A percentile compares a stretch with the other conserved stretches of the same genome.
phyloP scores from a whole-genome alignment of 257 asterid genomes.

The Ilex aquifolium region DNA sequence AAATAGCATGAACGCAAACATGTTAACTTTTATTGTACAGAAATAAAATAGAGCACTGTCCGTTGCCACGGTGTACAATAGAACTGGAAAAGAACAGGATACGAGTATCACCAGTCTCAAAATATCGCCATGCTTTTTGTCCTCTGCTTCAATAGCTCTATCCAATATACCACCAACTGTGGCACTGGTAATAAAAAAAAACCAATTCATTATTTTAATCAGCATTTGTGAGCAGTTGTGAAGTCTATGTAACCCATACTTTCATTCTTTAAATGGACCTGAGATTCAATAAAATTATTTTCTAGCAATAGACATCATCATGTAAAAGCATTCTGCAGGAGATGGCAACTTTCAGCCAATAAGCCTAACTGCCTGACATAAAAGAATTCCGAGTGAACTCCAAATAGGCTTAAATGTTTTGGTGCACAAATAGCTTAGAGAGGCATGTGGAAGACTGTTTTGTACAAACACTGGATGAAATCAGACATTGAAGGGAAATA shows the following conservation, averaged over 20 bases:
- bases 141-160: conserved; percentile 3
- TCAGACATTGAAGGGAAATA: not conserved
- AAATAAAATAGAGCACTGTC: too few species aligned
- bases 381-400: not conserved
- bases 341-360: not conserved
- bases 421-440: too few species aligned
- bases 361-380: not conserved
- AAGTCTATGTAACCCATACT: too few species aligned
- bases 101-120: not conserved
- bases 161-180: not conserved
- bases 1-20: not conserved
- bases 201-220: too few species aligned
- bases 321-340: not conserved
- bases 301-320: not conserved
- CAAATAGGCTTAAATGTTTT: too few species aligned
- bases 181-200: not conserved
- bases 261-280: too few species aligned
- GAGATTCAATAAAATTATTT: not conserved
- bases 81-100: not conserved
- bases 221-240: too few species aligned
- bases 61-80: too few species aligned
- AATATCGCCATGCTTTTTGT: conserved; percentile 1
- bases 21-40: too few species aligned
- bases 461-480: too few species aligned
- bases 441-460: too few species aligned